A percentile compares a stretch with the other conserved stretches of the same genome.
Evolutionary conservation across 1,284 basidiomycete genomes (phyloP).

Genomic region (Boletellus deceptivus): DNA sequence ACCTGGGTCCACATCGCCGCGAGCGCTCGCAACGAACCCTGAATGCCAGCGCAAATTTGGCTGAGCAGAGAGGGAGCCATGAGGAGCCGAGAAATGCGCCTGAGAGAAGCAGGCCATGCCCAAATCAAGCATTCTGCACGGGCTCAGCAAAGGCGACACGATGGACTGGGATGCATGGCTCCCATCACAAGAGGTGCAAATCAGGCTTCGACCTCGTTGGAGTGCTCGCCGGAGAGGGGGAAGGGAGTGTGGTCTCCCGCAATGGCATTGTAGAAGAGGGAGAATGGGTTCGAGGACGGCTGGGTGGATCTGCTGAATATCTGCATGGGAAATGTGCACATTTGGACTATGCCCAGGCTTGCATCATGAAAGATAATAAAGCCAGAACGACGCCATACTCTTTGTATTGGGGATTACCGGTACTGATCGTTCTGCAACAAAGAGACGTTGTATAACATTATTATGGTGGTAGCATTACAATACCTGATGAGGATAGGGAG

Average conservation of each 20-base stretch:
- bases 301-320: constrained; percentile 37
- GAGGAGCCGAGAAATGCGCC: constrained; percentile 91
- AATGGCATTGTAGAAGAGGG: constrained; percentile 60
- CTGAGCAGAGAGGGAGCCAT: constrained; percentile 76
- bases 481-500: too few relatives aligned
- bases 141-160: constrained; percentile 45
- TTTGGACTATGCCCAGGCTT: too few relatives aligned
- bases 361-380: too few relatives aligned
- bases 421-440: too few relatives aligned
- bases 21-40: constrained; percentile 50
- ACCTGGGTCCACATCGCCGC: constrained; percentile 31
- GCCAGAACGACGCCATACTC: too few relatives aligned
- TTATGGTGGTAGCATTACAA: too few relatives aligned
- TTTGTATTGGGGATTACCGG: too few relatives aligned
- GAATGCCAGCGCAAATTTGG: constrained; percentile 91
- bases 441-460: too few relatives aligned
- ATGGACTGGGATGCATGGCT: constrained; percentile 61
- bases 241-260: constrained; percentile 66
- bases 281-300: constrained; percentile 55
- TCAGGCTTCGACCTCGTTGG: constrained; percentile 96
- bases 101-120: too few relatives aligned
- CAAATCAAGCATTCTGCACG: too few relatives aligned
- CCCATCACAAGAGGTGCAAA: constrained; percentile 91
- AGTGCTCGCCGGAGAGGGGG: constrained; percentile 74
- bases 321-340: too few relatives aligned